Evolutionary conservation across 331 rosid species (phyloP), one percentile per base, ranked within the genome.

Genomic region (Malus hybrid): DNA sequence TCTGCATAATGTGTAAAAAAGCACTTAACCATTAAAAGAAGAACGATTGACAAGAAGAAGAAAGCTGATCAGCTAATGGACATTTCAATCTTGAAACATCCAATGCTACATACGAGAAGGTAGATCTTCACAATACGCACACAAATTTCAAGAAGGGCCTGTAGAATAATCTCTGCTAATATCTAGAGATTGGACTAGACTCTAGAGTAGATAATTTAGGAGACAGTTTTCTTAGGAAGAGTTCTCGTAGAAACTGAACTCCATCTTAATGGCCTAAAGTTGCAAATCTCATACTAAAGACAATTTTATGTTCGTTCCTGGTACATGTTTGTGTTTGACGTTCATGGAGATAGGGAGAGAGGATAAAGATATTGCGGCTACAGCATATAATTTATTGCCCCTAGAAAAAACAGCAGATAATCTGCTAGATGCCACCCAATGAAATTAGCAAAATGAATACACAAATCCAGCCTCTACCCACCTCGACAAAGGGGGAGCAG

Each of bases 401-500:
- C 72, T 31, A 44, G 15, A 73, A 24, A 24, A 10, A 29, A 36
- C 13, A 36, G 59, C 48, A 34, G 29, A 65, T 67, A 76, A 36
- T 67, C 44, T 19, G 19, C 55, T 12, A 24, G 33, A 12, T 28
- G 20, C 16, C 34, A 71, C 5, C 9, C 34, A 2, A 60, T 33
- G 27, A 16, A 6, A 46, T 46, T 1, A 46, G 52, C 18, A 46
- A 46, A 19, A 42, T 28, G 15, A 27, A 32, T 4, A n/a, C 34
- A 52, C 42, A 54, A 66, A 16, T 11, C 67, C 18, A 10, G 24
- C 68, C 29, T 80, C 61, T 39, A 42, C 69, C 60, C 18, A 92
- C 99, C 97, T 90, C 50, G 99, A 94, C 81, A 92, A 76, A 75
- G 99, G 99, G 79, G 80, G 71, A 63, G 93, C 83, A 1, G 87